Evolutionary conservation across 2,329 filamentous ascomycete species (phyloP), one percentile per base, ranked within the genome.

Genomic region (Raffaelea albimanens): DNA sequence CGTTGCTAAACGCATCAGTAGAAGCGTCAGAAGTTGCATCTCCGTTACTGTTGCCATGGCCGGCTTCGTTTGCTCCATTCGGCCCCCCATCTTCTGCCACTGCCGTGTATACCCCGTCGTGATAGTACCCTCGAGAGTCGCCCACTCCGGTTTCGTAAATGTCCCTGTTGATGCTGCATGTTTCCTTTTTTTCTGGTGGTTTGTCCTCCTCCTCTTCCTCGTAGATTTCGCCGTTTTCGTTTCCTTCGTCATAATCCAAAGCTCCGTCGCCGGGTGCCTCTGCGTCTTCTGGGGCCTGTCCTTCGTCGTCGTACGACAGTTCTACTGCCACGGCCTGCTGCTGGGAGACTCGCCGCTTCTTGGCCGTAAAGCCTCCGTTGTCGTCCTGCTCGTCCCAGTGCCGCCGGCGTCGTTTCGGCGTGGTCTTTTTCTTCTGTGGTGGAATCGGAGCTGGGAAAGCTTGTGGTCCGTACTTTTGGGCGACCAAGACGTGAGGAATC

Each of bases 31-130:
- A 29, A 29, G 25, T 7, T 7, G 7, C 25, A 29, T 7, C 25
- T 13, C 61, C 47, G 20, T 47, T 46, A 13, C 58, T 52, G 14
- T 56, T 48, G n/a, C n/a, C n/a, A n/a, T n/a, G n/a, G 1, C 51
- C 49, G 13, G 21, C 59, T 55, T 9, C 51, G 25, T 61, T 61
- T 18, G 56, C 55, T 9, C 31, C 9, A 38, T 52, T 56, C 11
- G 57, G 53, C 5, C 61, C 54, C 11, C 55, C 48, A 14, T 59
- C 11, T 21, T 20, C 39, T 19, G 78, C 73, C 3, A 74, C 70
- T 4, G 82, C 85, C 21, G 83, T 78, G 61, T 88, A 95, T 34
- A 87, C 85, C 43, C 88, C 89, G 55, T 95, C 86, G 16, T 80
- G 69, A 61, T 87, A 93, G 58, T 79, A 82, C 11, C 83, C 85